A percentile compares a stretch with the other conserved stretches of the same genome.
Conservation (phyloP, 2,329 filamentous ascomycete genomes). For the Pseudogymnoascus sp. region DNA sequence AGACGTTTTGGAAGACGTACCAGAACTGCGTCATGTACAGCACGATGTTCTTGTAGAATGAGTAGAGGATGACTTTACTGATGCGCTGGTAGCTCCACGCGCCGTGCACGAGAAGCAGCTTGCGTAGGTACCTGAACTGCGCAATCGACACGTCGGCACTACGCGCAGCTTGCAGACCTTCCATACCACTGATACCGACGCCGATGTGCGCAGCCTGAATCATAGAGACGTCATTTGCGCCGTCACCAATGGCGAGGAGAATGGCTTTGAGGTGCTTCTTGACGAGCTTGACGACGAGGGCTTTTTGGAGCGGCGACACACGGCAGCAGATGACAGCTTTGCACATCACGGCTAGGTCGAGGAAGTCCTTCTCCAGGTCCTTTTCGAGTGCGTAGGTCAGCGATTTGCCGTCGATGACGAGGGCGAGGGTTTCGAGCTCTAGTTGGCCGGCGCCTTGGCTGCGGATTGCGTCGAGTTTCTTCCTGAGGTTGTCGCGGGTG, state of each 20-base stretch:
- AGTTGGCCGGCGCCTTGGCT: slow-evolving; percentile 70
- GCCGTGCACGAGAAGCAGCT: slow-evolving; percentile 88
- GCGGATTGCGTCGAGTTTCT: slow-evolving; percentile 85
- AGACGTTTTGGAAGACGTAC: slow-evolving; percentile 98
- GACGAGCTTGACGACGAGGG: slow-evolving; percentile 93
- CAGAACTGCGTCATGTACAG: slow-evolving; percentile 99
- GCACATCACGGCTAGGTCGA: slow-evolving; percentile 89
- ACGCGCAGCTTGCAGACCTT: slow-evolving; percentile 91
- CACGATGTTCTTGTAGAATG: slow-evolving; percentile 98
- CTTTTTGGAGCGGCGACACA: slow-evolving; percentile 95
- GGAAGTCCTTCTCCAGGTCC: slow-evolving; percentile 85
- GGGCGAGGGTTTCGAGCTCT: slow-evolving; percentile 77
- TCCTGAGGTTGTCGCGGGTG: slow-evolving; percentile 81
- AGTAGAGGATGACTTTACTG: slow-evolving; percentile 94
- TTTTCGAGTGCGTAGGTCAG: slow-evolving; percentile 88
- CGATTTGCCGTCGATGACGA: slow-evolving; percentile 94
- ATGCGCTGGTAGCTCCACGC: slow-evolving; percentile 97
- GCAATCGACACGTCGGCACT: slow-evolving; percentile 94
- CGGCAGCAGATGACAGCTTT: slow-evolving; percentile 98
- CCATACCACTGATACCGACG: slow-evolving; percentile 92
- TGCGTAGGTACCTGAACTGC: slow-evolving; percentile 91
- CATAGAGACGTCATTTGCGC: slow-evolving; percentile 99
- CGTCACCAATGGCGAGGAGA: slow-evolving; percentile 90
- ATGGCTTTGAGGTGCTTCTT: slow-evolving; percentile 86
- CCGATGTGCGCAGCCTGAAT: slow-evolving; percentile 98